phyloP scores from a whole-genome alignment of 2,329 filamentous ascomycete genomes.

The Alternaria sp. region DNA sequence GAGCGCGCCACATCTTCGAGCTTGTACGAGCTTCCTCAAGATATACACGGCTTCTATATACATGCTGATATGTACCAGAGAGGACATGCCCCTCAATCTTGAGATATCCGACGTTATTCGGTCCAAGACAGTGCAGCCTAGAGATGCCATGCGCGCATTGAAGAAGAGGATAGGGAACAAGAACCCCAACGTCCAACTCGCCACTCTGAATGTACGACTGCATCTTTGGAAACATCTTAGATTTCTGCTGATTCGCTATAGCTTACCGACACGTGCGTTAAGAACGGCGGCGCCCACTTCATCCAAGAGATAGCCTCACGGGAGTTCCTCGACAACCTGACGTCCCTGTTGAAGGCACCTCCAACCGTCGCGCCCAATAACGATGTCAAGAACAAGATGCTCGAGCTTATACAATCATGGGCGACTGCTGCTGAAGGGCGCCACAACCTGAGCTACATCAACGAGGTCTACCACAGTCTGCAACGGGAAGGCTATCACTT shows the following conservation, averaged over 20 bases:
- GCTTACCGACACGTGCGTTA: constrained; percentile 98
- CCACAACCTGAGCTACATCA: constrained; percentile 83
- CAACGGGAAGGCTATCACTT: constrained; percentile 89
- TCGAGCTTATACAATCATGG: constrained; percentile 94
- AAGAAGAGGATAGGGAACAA: constrained; percentile 95
- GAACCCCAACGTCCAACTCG: constrained; percentile 96
- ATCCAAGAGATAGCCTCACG: constrained; percentile 93
- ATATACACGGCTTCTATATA: neutral
- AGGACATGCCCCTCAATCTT: constrained; percentile 96
- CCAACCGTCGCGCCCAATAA: constrained; percentile 77
- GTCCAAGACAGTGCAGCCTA: constrained; percentile 96
- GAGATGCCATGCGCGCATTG: constrained; percentile 96
- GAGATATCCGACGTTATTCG: constrained; percentile 98
- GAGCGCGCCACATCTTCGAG: constrained; percentile 94
- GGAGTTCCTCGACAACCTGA: constrained; percentile 98
- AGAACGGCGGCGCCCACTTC: constrained; percentile 97
- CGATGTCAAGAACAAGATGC: constrained; percentile 87
- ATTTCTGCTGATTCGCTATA: constrained; percentile 43
- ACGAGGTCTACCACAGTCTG: constrained; percentile 82
- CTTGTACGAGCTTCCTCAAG: constrained; percentile 65
- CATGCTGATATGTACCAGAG: constrained; percentile 60
- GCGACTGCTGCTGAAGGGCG: constrained; percentile 87
- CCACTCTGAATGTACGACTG: constrained; percentile 81
- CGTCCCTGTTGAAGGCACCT: constrained; percentile 84
- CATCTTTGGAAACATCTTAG: neutral